These are phyloP conservation scores for Lecanicillium sp. DNA, from an alignment of 2,329 filamentous ascomycete species.

Conservation along the genomic window DNA sequence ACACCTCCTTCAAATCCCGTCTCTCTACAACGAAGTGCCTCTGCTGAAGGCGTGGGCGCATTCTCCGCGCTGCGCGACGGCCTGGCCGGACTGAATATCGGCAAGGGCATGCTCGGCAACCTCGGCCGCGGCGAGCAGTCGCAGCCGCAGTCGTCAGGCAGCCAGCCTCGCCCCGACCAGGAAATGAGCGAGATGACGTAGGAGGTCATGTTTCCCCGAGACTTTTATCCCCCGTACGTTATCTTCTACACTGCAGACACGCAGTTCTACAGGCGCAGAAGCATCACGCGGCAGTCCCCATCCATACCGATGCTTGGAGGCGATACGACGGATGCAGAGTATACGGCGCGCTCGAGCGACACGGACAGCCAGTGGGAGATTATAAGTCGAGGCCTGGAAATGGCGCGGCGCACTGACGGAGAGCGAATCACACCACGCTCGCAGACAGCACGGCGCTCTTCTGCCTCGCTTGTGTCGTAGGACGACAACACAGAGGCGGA, in stretches of 20 bases:
- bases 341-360: conserved; percentile 4
- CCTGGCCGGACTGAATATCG: conserved; percentile 38
- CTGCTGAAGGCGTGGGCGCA: conserved; percentile 35
- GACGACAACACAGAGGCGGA: too few relatives aligned
- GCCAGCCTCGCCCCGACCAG: conserved; percentile 24
- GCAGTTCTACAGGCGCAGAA: conserved; percentile 7
- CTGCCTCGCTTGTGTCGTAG: too few relatives aligned
- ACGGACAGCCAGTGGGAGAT: conserved; percentile 12
- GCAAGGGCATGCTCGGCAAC: conserved; percentile 35
- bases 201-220: conserved; percentile 29
- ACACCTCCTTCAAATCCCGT: conserved; percentile 31
- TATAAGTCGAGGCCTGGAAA: conserved; percentile 8
- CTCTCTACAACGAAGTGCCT: conserved; percentile 34
- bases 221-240: conserved; percentile 22
- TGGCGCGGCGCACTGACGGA: too few relatives aligned
- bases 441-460: too few relatives aligned
- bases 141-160: conserved; percentile 12
- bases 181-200: conserved; percentile 40
- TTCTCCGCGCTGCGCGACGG: conserved; percentile 41
- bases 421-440: too few relatives aligned
- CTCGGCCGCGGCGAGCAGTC: conserved; percentile 20
- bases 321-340: conserved; percentile 3
- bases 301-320: conserved; percentile 5
- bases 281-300: background rate
- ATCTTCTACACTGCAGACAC: conserved; percentile 23